Base-by-base conservation (phyloP, 2,329 filamentous ascomycete genomes). In the Colletotrichum melonis region DNA sequence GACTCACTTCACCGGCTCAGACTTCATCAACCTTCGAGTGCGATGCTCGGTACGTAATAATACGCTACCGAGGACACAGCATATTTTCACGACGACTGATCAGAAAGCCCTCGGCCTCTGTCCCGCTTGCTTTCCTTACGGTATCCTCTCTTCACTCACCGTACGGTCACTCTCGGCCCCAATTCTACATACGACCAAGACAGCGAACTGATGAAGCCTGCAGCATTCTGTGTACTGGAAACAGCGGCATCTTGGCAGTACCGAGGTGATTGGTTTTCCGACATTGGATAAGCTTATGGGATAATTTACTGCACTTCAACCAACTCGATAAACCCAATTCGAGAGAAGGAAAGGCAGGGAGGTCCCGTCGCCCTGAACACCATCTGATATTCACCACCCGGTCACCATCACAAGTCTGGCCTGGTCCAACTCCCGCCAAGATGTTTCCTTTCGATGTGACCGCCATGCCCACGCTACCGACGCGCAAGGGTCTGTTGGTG, bases 401-500 rank as follows among this genome's bases (percentile, higher is more conserved):
- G n/a, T 35, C 52, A 30, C 56, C 52, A 19, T 14, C 66, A 42
- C 46, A 58, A 56, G 38, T 62, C 8, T 19, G 35, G 9, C n/a
- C 19, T 16, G 4, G n/a, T 5, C 24, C 30, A 5, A 6, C 60
- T 74, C 57, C 59, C 49, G 73, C 67, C 75, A 76, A 67, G 73
- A 89, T 90, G 84, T 90, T 92, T 78, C 80, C 88, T 74, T 90
- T 92, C 80, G 88, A 91, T 77, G 82, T 86, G 52, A 81, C 87
- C 58, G 84, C 86, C 46, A 84, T 92, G 24, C 91, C 91, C 12
- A 83, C 88, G 62, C 82, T 92, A 65, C 85, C 83, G 35, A 90
- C 90, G 9, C 87, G 91, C 64, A 90, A 89, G 83, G 96, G 94
- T 1, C 87, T 99, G 56, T 86, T 98, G 24, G 85, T 97, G 22